A percentile compares a stretch with the other conserved stretches of the same genome.
Conservation (phyloP, 2,329 filamentous ascomycete species). For the Phialophora verrucosa region DNA sequence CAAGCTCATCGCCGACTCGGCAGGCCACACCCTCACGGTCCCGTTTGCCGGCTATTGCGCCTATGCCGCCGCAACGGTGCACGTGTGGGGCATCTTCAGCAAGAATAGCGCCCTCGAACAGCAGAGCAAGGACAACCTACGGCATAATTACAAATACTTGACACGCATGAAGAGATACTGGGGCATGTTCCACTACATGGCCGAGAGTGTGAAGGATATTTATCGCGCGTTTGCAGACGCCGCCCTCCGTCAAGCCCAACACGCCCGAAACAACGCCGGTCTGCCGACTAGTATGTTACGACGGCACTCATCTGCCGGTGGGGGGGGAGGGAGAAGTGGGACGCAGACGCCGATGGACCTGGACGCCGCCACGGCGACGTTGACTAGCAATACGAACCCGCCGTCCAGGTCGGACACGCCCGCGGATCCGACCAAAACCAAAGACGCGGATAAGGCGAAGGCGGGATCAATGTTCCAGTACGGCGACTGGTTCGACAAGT, state of each 20-base stretch:
- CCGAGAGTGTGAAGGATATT: slow-evolving; percentile 86
- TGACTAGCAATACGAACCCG: slow-evolving; percentile 26
- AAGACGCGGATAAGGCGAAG: slow-evolving; percentile 17
- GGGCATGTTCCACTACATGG: slow-evolving; percentile 98
- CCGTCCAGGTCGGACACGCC: slow-evolving; percentile 30
- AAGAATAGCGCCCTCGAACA: slow-evolving; percentile 77
- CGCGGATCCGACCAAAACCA: slow-evolving; percentile 16
- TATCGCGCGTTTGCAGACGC: slow-evolving; percentile 85
- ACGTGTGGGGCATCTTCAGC: slow-evolving; percentile 89
- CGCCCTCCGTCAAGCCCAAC: slow-evolving; percentile 46
- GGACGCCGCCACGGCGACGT: slow-evolving; percentile 21
- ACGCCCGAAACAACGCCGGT: background rate
- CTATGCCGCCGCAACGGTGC: slow-evolving; percentile 91
- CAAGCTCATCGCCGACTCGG: slow-evolving; percentile 77
- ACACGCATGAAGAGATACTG: slow-evolving; percentile 96
- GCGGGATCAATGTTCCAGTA: slow-evolving; percentile 74
- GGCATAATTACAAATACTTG: slow-evolving; percentile 86
- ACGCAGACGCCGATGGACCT: slow-evolving; percentile 30
- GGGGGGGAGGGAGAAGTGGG: slow-evolving; percentile 8
- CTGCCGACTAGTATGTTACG: slow-evolving; percentile 7
- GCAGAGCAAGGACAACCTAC: slow-evolving; percentile 80
- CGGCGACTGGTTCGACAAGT: slow-evolving; percentile 95
- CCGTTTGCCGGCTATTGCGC: slow-evolving; percentile 95
- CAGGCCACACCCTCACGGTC: slow-evolving; percentile 79
- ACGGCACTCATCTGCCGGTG: slow-evolving; percentile 16